Conservation (phyloP, 2,329 filamentous ascomycete species). For the Colletotrichum noveboracense region DNA sequence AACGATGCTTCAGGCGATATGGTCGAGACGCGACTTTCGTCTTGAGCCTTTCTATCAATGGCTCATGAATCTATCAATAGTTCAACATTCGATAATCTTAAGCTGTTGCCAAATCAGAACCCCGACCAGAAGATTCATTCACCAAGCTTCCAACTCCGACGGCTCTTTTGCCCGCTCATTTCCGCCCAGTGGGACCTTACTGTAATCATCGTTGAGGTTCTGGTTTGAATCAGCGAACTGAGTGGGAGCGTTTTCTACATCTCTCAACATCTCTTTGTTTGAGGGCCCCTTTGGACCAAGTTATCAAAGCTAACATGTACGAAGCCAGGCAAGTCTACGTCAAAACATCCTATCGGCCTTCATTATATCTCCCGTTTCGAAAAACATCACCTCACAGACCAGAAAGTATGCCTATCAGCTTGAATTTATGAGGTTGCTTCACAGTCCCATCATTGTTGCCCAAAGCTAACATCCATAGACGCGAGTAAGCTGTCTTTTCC, state of each 20-base stretch:
- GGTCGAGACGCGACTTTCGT: accelerated
- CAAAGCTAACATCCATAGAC: neutral
- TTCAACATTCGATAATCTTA: neutral
- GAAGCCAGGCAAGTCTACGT: too few species aligned
- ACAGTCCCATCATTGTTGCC: neutral
- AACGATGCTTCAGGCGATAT: accelerated
- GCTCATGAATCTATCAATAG: accelerated
- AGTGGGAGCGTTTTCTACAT: neutral
- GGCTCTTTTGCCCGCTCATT: accelerated
- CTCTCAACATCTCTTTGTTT: neutral
- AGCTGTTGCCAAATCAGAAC: neutral
- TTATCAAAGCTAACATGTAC: neutral
- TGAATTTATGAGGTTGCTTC: accelerated
- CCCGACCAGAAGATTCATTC: accelerated
- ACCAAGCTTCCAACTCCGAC: accelerated
- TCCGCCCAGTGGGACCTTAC: accelerated
- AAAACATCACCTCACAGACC: neutral
- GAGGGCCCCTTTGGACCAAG: neutral
- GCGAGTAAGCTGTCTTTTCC: neutral
- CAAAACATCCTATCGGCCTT: neutral
- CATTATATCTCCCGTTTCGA: too few species aligned
- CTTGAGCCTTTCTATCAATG: neutral
- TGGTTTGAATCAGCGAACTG: neutral
- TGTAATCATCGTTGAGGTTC: neutral
- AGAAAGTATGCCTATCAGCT: neutral